A percentile compares a stretch with the other conserved stretches of the same genome.
phyloP scores from a whole-genome alignment of 2,329 filamentous ascomycete species.

The Aspergillus pseudotamarii region DNA sequence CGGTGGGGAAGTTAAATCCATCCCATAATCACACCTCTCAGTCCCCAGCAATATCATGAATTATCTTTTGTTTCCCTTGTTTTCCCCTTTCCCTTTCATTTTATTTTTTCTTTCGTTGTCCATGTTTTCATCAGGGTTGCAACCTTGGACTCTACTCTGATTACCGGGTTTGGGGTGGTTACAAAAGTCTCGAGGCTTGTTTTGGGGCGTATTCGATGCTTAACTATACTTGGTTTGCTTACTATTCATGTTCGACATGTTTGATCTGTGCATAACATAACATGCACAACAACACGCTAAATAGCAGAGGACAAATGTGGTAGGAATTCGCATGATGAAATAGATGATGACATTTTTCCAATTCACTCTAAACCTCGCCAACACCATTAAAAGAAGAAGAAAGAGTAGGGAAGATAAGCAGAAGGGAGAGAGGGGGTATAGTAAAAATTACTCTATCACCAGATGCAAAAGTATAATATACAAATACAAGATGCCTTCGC shows the following conservation, averaged over 20 bases:
- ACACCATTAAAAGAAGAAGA: not conserved
- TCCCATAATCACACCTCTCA: constrained; percentile 1
- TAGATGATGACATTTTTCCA: constrained; percentile 22
- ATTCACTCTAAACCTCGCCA: not conserved
- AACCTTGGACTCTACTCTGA: constrained; percentile 12
- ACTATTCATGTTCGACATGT: constrained; percentile 15
- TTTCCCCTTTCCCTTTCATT: constrained; percentile 8
- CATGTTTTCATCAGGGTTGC: constrained; percentile 16
- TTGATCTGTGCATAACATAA: constrained; percentile 13
- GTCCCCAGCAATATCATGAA: constrained; percentile 14
- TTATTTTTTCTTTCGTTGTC: constrained; percentile 16
- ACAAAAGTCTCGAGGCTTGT: constrained; percentile 25
- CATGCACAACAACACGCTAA: constrained; percentile 14
- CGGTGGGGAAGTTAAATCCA: not conserved
- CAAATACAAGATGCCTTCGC: constrained; percentile 7
- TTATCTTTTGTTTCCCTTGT: constrained; percentile 16
- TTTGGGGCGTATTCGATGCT: constrained; percentile 24
- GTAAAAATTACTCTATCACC: constrained; percentile 27
- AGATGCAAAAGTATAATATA: constrained; percentile 22
- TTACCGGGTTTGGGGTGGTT: constrained; percentile 20
- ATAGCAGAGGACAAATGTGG: constrained; percentile 13
- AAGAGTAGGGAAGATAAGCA: not conserved
- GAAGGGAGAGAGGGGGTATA: constrained; percentile 28
- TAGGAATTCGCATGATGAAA: constrained; percentile 23
- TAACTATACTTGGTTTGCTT: constrained; percentile 19